Evolutionary conservation across 768 basidiomycete genomes (phyloP).

Genomic region (Boletus reticuloceps): DNA sequence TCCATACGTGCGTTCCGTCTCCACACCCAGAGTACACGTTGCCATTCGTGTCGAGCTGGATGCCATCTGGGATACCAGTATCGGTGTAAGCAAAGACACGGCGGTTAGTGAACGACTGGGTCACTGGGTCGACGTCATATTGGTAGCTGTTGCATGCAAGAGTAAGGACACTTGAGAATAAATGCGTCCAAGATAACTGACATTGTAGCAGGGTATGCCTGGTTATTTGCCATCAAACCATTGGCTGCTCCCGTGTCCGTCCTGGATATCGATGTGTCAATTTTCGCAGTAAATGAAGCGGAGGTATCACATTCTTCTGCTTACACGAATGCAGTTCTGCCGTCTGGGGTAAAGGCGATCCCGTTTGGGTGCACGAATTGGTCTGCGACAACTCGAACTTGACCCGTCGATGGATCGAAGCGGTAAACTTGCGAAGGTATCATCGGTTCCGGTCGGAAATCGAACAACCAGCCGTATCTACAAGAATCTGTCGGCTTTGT

Average conservation of each 20-base stretch:
- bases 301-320: constrained; percentile 11
- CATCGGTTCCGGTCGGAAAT: constrained; percentile 64
- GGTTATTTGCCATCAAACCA: constrained; percentile 47
- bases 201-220: constrained; percentile 67
- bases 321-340: constrained; percentile 62
- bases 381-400: constrained; percentile 71
- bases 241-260: constrained; percentile 33
- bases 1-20: constrained; percentile 67
- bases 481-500: not conserved
- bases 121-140: constrained; percentile 59
- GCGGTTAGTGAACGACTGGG: constrained; percentile 54
- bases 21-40: constrained; percentile 68
- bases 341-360: constrained; percentile 67
- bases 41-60: constrained; percentile 60
- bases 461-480: constrained; percentile 63
- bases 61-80: constrained; percentile 64
- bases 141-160: constrained; percentile 52
- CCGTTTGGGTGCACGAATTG: constrained; percentile 76
- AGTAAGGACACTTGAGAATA: not conserved
- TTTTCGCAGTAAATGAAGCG: not conserved
- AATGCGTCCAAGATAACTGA: constrained; percentile 30
- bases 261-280: constrained; percentile 22
- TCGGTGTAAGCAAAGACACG: constrained; percentile 68
- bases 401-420: constrained; percentile 56
- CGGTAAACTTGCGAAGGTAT: constrained; percentile 31